Conservation (phyloP, 2,329 filamentous ascomycete genomes). For the Phyllosticta capitalensis region DNA sequence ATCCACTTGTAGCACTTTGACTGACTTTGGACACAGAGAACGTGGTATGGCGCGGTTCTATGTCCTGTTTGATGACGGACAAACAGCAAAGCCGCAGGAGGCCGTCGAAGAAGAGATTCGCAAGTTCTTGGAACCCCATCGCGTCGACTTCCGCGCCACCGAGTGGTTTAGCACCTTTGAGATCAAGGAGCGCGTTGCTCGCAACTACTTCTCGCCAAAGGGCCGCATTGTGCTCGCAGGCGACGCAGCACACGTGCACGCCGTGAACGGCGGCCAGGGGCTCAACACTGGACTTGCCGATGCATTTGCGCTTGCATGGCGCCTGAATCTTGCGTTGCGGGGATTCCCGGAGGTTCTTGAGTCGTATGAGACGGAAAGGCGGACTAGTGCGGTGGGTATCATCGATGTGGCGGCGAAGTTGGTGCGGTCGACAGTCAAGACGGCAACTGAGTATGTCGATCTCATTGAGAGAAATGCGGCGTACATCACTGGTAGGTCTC, state of each 20-base stretch:
- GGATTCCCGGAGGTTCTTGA: constrained; percentile 17
- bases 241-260: constrained; percentile 18
- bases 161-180: constrained; percentile 45
- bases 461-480: constrained; percentile 41
- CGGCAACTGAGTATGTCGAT: constrained; percentile 38
- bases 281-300: constrained; percentile 17
- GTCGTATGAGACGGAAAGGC: constrained; percentile 39
- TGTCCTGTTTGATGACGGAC: constrained; percentile 35
- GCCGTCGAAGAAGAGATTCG: constrained; percentile 28
- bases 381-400: constrained; percentile 36
- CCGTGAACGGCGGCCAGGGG: constrained; percentile 18
- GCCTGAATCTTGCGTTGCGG: constrained; percentile 10
- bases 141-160: constrained; percentile 34
- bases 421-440: constrained; percentile 36
- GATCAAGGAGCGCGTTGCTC: constrained; percentile 19
- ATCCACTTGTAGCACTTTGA: background rate
- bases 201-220: constrained; percentile 13
- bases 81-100: constrained; percentile 29
- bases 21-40: constrained; percentile 19
- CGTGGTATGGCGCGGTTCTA: constrained; percentile 41
- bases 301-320: constrained; percentile 16
- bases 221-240: constrained; percentile 16
- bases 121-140: constrained; percentile 36
- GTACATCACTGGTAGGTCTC: constrained; percentile 35
- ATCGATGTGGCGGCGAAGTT: constrained; percentile 40